Evolutionary conservation across 2,329 filamentous ascomycete species (phyloP).

Genomic region (Byssothecium circinans): DNA sequence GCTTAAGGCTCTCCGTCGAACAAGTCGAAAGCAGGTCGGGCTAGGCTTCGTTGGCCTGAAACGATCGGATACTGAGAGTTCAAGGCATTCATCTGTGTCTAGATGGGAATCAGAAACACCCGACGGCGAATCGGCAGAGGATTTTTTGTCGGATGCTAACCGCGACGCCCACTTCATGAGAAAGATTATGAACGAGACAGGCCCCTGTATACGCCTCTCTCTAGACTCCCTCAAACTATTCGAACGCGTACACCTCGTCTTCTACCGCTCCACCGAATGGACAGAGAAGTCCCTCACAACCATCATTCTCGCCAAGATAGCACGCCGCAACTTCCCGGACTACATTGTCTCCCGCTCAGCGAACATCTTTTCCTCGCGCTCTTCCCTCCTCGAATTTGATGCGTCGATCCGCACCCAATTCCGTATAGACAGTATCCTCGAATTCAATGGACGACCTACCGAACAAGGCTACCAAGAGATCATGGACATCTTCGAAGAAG

Average conservation of each 20-base stretch:
- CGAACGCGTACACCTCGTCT: constrained; percentile 91
- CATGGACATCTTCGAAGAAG: constrained; percentile 69
- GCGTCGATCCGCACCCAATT: constrained; percentile 80
- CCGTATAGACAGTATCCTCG: constrained; percentile 77
- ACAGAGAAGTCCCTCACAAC: constrained; percentile 95
- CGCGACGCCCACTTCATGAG: constrained; percentile 73
- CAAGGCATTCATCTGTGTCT: constrained; percentile 51
- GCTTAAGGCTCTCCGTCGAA: constrained; percentile 69
- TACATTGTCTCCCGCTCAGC: constrained; percentile 89
- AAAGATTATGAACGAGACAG: constrained; percentile 76
- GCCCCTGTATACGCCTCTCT: constrained; percentile 82
- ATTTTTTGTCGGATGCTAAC: constrained; percentile 55
- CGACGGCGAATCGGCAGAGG: constrained; percentile 46
- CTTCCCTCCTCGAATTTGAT: constrained; percentile 83
- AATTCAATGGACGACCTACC: constrained; percentile 72
- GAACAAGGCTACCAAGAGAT: constrained; percentile 68
- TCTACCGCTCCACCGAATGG: constrained; percentile 95
- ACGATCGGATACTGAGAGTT: constrained; percentile 63
- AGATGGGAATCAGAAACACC: constrained; percentile 29
- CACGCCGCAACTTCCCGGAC: constrained; percentile 80
- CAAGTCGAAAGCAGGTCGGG: constrained; percentile 73
- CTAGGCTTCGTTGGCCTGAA: constrained; percentile 70
- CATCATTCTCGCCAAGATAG: constrained; percentile 90
- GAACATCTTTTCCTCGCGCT: constrained; percentile 81
- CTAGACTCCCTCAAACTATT: constrained; percentile 75